phyloP scores from a whole-genome alignment of 257 asterid genomes.

The Salvia splendens region DNA sequence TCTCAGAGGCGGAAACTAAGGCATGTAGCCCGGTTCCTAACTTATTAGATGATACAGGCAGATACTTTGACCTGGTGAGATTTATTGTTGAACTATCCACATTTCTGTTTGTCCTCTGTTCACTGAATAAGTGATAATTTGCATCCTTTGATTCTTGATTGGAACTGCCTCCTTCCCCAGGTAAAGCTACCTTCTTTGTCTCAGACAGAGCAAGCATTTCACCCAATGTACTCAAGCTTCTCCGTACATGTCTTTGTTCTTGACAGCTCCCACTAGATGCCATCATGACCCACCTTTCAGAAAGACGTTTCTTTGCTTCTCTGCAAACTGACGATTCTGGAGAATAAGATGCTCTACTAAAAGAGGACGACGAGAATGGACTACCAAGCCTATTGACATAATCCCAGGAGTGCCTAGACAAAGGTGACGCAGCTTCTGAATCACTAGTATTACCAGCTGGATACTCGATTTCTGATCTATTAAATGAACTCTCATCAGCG shows the following conservation, averaged over 20 bases:
- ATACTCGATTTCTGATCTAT: constrained; percentile 73
- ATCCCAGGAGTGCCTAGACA: constrained; percentile 95
- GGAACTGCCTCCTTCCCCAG: constrained; percentile 40
- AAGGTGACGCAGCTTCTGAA: constrained; percentile 82
- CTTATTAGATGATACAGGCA: constrained; percentile 69
- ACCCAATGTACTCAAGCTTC: constrained; percentile 90
- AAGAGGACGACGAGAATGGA: constrained; percentile 77
- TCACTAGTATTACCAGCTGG: constrained; percentile 72
- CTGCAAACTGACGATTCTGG: constrained; percentile 93
- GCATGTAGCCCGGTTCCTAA: constrained; percentile 46
- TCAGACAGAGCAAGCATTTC: constrained; percentile 99
- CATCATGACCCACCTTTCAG: constrained; percentile 97
- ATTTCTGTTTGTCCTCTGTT: constrained; percentile 37
- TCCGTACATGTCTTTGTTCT: constrained; percentile 63
- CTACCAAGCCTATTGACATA: constrained; percentile 73
- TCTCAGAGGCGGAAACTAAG: constrained; percentile 38
- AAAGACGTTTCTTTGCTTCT: constrained; percentile 96
- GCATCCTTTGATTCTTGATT: constrained; percentile 44
- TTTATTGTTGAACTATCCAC: constrained; percentile 53
- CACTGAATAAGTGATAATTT: constrained; percentile 35
- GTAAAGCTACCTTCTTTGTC: constrained; percentile 47
- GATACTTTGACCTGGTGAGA: constrained; percentile 79
- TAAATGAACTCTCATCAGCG: constrained; percentile 88
- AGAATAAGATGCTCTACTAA: constrained; percentile 84
- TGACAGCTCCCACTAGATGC: constrained; percentile 65